phyloP scores from a whole-genome alignment of 2,329 filamentous ascomycete genomes.

The Scorias spongiosa region DNA sequence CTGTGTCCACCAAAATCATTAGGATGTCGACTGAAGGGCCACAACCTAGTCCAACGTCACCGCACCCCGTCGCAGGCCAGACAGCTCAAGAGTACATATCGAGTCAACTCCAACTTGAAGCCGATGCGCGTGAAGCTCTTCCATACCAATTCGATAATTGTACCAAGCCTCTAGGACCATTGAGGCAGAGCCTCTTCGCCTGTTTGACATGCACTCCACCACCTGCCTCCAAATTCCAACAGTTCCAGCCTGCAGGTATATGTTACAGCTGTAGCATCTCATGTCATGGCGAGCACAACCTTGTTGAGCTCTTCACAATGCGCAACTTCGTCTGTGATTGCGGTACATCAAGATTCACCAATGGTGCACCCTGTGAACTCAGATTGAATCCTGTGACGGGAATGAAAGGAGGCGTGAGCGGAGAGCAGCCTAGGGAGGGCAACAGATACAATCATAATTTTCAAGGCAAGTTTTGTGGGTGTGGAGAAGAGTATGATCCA shows the following conservation, averaged over 20 bases:
- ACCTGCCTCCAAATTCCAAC: constrained; percentile 44
- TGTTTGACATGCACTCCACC: constrained; percentile 88
- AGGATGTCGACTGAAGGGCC: too few relatives aligned
- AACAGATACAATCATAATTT: constrained; percentile 98
- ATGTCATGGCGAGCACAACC: constrained; percentile 85
- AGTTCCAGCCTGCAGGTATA: constrained; percentile 62
- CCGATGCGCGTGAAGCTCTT: constrained; percentile 84
- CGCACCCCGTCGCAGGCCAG: constrained; percentile 15
- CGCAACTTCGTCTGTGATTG: constrained; percentile 95
- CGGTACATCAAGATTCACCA: constrained; percentile 64
- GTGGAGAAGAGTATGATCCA: constrained; percentile 73
- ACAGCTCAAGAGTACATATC: constrained; percentile 59
- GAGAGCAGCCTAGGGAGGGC: constrained; percentile 52
- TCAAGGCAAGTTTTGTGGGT: constrained; percentile 80
- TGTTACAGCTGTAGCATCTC: constrained; percentile 96
- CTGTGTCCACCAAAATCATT: too few relatives aligned
- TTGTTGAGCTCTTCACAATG: constrained; percentile 93
- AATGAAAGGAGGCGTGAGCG: constrained; percentile 59
- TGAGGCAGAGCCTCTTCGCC: constrained; percentile 80
- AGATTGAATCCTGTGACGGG: constrained; percentile 60
- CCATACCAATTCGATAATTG: constrained; percentile 93
- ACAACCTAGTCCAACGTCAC: too few relatives aligned
- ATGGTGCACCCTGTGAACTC: constrained; percentile 56
- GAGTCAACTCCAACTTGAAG: constrained; percentile 78
- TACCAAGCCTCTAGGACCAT: constrained; percentile 72